Evolutionary conservation across 2,329 filamentous ascomycete species (phyloP).

Genomic region (Cadophora sp.): DNA sequence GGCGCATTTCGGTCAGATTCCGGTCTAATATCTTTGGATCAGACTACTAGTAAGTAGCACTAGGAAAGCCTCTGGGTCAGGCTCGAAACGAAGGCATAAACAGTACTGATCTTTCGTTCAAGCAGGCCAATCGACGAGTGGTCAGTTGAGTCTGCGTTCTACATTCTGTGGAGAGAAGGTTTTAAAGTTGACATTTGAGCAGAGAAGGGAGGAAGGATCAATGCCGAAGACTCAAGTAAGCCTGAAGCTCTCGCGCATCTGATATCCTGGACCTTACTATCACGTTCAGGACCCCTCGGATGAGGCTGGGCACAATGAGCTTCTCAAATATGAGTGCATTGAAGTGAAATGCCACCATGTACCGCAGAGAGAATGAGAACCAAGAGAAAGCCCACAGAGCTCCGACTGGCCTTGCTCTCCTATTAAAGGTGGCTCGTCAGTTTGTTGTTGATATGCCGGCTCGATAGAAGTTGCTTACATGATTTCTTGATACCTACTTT

Average conservation of each 20-base stretch:
- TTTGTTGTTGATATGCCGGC: not conserved
- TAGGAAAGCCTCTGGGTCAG: too few species aligned
- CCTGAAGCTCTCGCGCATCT: not conserved
- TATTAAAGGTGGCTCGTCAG: not conserved
- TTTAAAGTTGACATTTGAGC: not conserved
- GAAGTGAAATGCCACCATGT: conserved; percentile 16
- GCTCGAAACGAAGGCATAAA: too few species aligned
- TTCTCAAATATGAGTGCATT: conserved; percentile 13
- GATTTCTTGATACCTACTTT: conserved; percentile 24
- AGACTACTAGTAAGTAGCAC: too few species aligned
- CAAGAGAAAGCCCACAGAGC: conserved; percentile 23
- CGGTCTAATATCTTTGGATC: too few species aligned
- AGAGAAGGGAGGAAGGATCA: not conserved
- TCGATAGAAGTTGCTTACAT: conserved; percentile 16
- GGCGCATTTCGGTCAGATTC: too few species aligned
- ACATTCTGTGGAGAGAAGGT: not conserved
- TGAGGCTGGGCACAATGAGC: conserved; percentile 13
- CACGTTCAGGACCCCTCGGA: not conserved
- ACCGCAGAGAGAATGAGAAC: conserved; percentile 27
- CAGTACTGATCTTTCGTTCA: too few species aligned
- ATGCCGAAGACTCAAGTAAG: not conserved
- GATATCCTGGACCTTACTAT: not conserved
- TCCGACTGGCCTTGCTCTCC: conserved; percentile 22
- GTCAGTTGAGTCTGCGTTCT: too few species aligned
- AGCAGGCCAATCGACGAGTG: too few species aligned